Percentiles rank a stretch among this genome's conserved stretches.
phyloP scores from a whole-genome alignment of 495 filamentous ascomycete species.

The Annulohypoxylon nitens region DNA sequence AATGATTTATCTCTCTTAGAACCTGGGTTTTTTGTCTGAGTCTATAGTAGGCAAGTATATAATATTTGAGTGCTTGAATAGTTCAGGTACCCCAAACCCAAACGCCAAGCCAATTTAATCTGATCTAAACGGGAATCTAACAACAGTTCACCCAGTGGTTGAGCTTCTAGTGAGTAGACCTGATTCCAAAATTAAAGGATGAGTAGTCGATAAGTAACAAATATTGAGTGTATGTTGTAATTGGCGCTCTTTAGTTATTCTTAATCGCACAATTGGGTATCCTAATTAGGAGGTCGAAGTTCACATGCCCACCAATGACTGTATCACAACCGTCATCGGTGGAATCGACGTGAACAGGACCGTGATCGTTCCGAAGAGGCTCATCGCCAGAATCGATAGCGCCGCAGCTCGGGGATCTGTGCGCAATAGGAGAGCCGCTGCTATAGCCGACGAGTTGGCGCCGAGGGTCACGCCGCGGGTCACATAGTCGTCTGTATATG shows the following conservation, averaged over 20 bases:
- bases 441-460: conserved; percentile 66
- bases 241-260: too few relatives aligned
- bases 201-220: neutral
- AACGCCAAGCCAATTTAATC: neutral
- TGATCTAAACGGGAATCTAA: neutral
- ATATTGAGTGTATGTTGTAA: neutral
- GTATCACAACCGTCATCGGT: conserved; percentile 53
- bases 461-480: conserved; percentile 68
- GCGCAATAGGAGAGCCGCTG: conserved; percentile 63
- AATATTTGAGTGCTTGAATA: too few relatives aligned
- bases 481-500: conserved; percentile 66
- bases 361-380: conserved; percentile 66
- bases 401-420: conserved; percentile 68
- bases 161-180: neutral
- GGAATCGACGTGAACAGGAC: conserved; percentile 66
- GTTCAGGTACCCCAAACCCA: too few relatives aligned
- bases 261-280: neutral
- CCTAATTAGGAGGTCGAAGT: neutral
- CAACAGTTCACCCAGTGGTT: neutral
- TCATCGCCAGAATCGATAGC: conserved; percentile 67
- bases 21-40: neutral
- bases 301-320: conserved; percentile 57
- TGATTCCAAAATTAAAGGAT: neutral
- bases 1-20: neutral
- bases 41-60: neutral